Base-by-base conservation (phyloP, 305 asterid genomes). In the Andrographis paniculata region DNA sequence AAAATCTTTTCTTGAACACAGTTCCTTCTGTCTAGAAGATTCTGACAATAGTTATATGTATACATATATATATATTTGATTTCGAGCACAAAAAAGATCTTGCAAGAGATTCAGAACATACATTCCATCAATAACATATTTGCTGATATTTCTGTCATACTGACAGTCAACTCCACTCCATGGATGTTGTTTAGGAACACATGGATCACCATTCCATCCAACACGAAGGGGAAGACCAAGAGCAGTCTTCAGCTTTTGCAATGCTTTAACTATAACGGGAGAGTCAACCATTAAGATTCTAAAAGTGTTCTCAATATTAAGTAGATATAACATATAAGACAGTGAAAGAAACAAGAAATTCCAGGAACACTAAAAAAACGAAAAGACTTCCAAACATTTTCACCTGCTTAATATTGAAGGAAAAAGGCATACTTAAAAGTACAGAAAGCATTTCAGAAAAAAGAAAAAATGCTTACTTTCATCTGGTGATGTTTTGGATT, bases 161-260 rank as follows among this genome's bases (percentile, higher is more conserved):
- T 54, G 95, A 60, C 96, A 86, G 60, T 91, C 87, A 51, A 93
- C 76, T 61, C 99, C 99, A 62, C 72, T 86, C 99, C 95, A 91
- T 20, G 99, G 95, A 70, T 91, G 99, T 59, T 78, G 81, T 64
- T 86, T 93, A 48, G 99, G 99, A 55, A 78, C 94, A 62, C 99
- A 91, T 30, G 96, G 96, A 70, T 91, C 96, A 23, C 96, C 99
- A 35, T 91, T 91, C 99, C 99, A 91, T 62, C 99, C 96, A 28
- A 91, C 69, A 40, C 95, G 95, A 58, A 78, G 93, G 48, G 96
- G 99, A 77, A 91, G 99, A 52, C 93, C 94, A 22, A 86, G 95
- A 31, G 88, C 60, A 28, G 39, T 56, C 79, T 80, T 91, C 75
- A 91, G 59, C 14, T 64, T 68, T 59, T 79, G 94, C 78, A 91